These are phyloP conservation scores for Claviceps paspali DNA, from an alignment of 2,329 filamentous ascomycete genomes.

Conservation along the genomic window DNA sequence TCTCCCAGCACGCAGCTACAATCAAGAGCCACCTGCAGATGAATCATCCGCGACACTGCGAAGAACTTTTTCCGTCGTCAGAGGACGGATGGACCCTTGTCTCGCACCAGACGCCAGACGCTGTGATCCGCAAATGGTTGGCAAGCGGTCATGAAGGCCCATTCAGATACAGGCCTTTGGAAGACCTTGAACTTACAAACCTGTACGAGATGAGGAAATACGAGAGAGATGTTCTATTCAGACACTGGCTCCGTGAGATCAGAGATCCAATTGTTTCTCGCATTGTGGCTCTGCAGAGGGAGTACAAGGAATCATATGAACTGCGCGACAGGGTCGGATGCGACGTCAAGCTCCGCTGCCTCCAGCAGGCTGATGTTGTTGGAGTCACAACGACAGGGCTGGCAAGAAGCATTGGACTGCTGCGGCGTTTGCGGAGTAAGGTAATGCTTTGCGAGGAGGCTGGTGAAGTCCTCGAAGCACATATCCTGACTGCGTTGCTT, in stretches of 20 bases:
- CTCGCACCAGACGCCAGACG: not conserved
- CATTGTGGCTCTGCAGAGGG: not conserved
- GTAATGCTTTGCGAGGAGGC: slow-evolving; percentile 56
- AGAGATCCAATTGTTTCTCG: not conserved
- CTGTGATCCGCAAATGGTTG: not conserved
- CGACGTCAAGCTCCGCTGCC: slow-evolving; percentile 4
- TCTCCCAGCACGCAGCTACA: not conserved
- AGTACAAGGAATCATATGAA: not conserved
- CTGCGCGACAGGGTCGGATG: not conserved
- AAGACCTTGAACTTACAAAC: not conserved
- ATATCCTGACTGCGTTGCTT: slow-evolving; percentile 42
- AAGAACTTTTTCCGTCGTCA: not conserved
- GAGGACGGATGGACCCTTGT: not conserved
- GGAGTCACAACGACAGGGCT: slow-evolving; percentile 46
- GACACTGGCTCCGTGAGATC: not conserved
- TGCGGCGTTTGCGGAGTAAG: slow-evolving; percentile 35
- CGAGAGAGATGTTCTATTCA: not conserved
- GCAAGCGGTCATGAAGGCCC: not conserved
- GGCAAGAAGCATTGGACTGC: slow-evolving; percentile 31
- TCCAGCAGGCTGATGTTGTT: slow-evolving; percentile 30
- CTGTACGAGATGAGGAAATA: not conserved
- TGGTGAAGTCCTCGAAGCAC: slow-evolving; percentile 56
- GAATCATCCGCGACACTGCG: not conserved
- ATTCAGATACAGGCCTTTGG: not conserved
- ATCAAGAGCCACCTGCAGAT: not conserved